Base-by-base conservation (phyloP, 192 early-diverging fungal genomes). In the Gigaspora rosea region DNA sequence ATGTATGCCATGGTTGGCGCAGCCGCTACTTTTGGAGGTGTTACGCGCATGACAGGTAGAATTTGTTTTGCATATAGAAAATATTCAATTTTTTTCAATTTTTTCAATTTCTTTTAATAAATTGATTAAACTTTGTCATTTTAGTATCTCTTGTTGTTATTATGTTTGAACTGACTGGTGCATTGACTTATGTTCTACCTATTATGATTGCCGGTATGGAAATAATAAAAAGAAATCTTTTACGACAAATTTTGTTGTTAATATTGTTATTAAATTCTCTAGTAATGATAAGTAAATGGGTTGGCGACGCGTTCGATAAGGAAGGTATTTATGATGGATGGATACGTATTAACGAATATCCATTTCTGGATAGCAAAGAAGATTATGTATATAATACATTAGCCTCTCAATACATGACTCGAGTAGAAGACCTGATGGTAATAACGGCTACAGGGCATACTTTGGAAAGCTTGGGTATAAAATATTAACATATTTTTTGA, bases 81-180 rank as follows among this genome's bases (percentile, higher is more conserved):
- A 77, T 70, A 15, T 3, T 12, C 11, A 16, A 51, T 70, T 41
- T 76, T 61, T 16, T 18, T 5, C 12, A 56, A 56, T 27, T 27
- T 27, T n/a, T n/a, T n/a, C n/a, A n/a, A n/a, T n/a, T n/a, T 27
- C 27, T 27, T 27, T 27, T 5, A 18, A 56, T 18, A 56, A n/a
- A 18, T n/a, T 56, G 9, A 56, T 56, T 1, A 56, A 18, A 10
- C 13, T 18, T 18, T 56, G 5, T 56, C 18, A 7, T 65, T 59
- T 18, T 51, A 85, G 94, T 95, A 1, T 93, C 94, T 3, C 80
- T 95, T 0, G 93, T 97, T 5, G 96, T 99, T n/a, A 94, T 99
- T 48, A 97, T 99, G 97, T 99, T 99, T 84, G 98, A 99, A 82
- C 86, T 99, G 57, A 99, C 97, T 16, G 98, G 96, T 4, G 94